phyloP scores from a whole-genome alignment of 208 protist genomes.

The Wallacemonas sp. region DNA sequence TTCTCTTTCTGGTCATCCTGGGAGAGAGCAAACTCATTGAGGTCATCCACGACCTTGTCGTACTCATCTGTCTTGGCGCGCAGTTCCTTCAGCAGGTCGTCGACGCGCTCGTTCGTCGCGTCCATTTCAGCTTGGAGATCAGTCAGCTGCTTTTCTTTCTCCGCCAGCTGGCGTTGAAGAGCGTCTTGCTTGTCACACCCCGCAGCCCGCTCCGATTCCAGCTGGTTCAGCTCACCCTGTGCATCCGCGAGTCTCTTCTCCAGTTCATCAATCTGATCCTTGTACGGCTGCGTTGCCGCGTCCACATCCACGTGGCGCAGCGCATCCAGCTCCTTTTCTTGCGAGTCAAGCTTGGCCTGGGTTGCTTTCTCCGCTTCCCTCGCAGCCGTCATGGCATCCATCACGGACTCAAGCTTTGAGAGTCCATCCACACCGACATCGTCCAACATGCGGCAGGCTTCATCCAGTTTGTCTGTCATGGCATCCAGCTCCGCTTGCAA shows the following conservation, averaged over 20 bases:
- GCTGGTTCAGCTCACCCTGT: not conserved
- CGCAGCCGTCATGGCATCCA: not conserved
- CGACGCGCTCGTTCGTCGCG: constrained; percentile 19
- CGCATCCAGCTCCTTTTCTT: constrained; percentile 6
- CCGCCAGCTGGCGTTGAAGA: not conserved
- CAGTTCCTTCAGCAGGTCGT: constrained; percentile 23
- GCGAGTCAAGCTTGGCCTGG: not conserved
- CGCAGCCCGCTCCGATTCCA: not conserved
- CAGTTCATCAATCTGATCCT: constrained; percentile 7
- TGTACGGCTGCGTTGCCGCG: not conserved
- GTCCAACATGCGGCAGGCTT: not conserved
- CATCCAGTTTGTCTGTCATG: constrained; percentile 14
- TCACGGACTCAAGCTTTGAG: not conserved
- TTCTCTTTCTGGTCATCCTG: constrained; percentile 23
- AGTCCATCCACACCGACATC: not conserved
- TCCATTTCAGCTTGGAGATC: constrained; percentile 15
- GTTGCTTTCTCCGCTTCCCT: constrained; percentile 20
- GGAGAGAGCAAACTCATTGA: constrained; percentile 26
- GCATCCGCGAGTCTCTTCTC: not conserved
- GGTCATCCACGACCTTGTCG: constrained; percentile 20
- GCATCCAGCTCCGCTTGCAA: not conserved
- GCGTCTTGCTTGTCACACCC: not conserved
- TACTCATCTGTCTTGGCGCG: constrained; percentile 14
- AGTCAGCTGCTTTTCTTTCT: constrained; percentile 4
- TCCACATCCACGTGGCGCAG: not conserved